A percentile compares a stretch with the other conserved stretches of the same genome.
Evolutionary conservation across 1,284 basidiomycete species (phyloP).

Genomic region (Veloboletus limbatus): DNA sequence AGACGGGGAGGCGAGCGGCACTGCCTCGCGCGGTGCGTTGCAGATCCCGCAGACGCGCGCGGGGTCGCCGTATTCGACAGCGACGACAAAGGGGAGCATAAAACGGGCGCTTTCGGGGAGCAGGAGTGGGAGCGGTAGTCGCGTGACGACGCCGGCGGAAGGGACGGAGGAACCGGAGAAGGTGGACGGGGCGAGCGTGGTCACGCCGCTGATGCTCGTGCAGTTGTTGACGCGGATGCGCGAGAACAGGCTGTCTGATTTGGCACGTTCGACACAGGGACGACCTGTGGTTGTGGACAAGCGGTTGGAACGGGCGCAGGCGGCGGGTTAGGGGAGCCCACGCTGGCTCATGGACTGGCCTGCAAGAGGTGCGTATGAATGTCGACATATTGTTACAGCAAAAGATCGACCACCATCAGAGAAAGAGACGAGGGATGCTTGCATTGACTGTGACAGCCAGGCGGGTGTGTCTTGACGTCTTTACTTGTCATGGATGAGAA

Average conservation of each 20-base stretch:
- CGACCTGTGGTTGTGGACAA: conserved; percentile 58
- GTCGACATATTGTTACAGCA: too few relatives aligned
- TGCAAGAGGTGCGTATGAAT: too few relatives aligned
- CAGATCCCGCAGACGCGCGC: conserved; percentile 6
- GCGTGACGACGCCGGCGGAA: conserved; percentile 21
- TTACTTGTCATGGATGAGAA: too few relatives aligned
- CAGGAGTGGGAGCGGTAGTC: conserved; percentile 26
- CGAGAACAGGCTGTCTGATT: conserved; percentile 59
- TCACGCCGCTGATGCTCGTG: conserved; percentile 55
- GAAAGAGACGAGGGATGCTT: too few relatives aligned
- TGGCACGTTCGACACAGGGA: conserved; percentile 51
- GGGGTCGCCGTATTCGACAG: conserved; percentile 21
- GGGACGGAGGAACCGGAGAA: conserved; percentile 14
- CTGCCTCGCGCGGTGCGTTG: conserved; percentile 16
- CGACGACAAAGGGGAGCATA: conserved; percentile 12
- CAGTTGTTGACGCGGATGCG: conserved; percentile 65
- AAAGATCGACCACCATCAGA: too few relatives aligned
- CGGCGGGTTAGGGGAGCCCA: conserved; percentile 44
- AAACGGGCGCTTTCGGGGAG: conserved; percentile 23
- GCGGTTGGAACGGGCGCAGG: conserved; percentile 65
- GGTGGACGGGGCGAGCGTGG: conserved; percentile 22
- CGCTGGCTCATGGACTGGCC: not conserved
- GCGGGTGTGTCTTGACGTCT: too few relatives aligned
- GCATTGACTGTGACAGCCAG: too few relatives aligned
- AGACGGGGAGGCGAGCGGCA: conserved; percentile 40